These are phyloP conservation scores for Penicillium manginii DNA, from an alignment of 495 filamentous ascomycete species.

Conservation along the genomic window DNA sequence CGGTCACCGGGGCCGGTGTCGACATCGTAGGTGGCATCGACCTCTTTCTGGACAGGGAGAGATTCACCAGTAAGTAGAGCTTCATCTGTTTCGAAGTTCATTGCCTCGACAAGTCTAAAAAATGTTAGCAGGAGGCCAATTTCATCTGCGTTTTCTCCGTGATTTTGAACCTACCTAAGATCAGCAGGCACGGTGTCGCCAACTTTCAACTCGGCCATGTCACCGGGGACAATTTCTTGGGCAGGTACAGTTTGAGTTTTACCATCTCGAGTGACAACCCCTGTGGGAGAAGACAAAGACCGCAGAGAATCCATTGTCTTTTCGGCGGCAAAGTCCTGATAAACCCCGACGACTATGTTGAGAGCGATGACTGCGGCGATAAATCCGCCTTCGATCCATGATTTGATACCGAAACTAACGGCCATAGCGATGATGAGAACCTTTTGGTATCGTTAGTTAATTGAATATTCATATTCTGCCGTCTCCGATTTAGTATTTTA, in stretches of 20 bases:
- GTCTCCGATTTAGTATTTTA: background rate
- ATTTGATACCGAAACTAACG: constrained; percentile 68
- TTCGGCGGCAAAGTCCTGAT: constrained; percentile 72
- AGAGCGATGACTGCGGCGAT: constrained; percentile 66
- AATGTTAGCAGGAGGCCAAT: background rate
- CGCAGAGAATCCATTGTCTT: constrained; percentile 77
- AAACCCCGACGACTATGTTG: constrained; percentile 71
- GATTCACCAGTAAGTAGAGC: constrained; percentile 78
- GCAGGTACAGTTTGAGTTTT: constrained; percentile 56
- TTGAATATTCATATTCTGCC: no score
- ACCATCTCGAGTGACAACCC: constrained; percentile 58
- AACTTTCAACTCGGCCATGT: constrained; percentile 77
- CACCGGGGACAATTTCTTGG: constrained; percentile 61
- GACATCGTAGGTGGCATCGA: constrained; percentile 42
- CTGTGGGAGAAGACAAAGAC: constrained; percentile 64
- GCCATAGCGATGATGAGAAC: constrained; percentile 71
- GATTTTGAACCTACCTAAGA: constrained; percentile 37
- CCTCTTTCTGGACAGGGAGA: constrained; percentile 67
- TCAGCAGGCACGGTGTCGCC: constrained; percentile 86
- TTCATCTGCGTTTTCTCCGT: background rate
- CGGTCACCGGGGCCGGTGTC: constrained; percentile 69
- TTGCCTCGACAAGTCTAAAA: constrained; percentile 59
- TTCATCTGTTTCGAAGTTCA: constrained; percentile 76
- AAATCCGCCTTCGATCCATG: constrained; percentile 74
- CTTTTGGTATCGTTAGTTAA: constrained; percentile 29